These are phyloP conservation scores for Neurospora sp. DNA, from an alignment of 495 filamentous ascomycete genomes.

Conservation along the genomic window DNA sequence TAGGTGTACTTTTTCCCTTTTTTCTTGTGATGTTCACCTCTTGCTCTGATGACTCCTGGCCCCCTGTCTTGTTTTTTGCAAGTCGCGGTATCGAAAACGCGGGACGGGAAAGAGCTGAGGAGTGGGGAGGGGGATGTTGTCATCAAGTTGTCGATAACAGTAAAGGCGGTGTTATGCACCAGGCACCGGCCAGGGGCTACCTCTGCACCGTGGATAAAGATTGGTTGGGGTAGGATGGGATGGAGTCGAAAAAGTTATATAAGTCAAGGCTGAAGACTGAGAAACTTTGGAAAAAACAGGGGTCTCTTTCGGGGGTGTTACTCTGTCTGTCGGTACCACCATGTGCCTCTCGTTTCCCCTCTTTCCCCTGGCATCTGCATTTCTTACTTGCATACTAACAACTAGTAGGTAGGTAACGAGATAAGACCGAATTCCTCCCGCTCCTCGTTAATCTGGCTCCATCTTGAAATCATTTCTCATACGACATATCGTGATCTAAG, in stretches of 20 bases:
- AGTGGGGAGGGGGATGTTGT: not conserved
- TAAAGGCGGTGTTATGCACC: not conserved
- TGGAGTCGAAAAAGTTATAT: not conserved
- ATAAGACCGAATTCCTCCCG: not conserved
- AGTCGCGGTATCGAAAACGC: not conserved
- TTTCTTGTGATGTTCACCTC: not conserved
- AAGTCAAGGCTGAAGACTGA: not conserved
- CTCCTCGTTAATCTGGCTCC: not conserved
- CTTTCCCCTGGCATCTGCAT: not conserved
- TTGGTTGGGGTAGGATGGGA: constrained; percentile 15
- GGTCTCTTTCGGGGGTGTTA: not conserved
- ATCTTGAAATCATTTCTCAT: not conserved
- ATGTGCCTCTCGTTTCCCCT: not conserved
- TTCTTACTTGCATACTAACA: not conserved
- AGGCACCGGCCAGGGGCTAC: not conserved
- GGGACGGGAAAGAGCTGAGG: not conserved
- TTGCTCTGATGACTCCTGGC: not conserved
- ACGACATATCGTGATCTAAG: not conserved
- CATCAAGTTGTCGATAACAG: not conserved
- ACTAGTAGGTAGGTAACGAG: not conserved
- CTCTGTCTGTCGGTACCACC: not conserved
- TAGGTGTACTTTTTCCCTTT: constrained; percentile 4
- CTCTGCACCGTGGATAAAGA: constrained; percentile 10
- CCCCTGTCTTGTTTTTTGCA: not conserved
- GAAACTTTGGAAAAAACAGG: not conserved